These are phyloP conservation scores for Microstroma glucosiphilum DNA, from an alignment of 1,284 basidiomycete genomes.

Conservation along the genomic window DNA sequence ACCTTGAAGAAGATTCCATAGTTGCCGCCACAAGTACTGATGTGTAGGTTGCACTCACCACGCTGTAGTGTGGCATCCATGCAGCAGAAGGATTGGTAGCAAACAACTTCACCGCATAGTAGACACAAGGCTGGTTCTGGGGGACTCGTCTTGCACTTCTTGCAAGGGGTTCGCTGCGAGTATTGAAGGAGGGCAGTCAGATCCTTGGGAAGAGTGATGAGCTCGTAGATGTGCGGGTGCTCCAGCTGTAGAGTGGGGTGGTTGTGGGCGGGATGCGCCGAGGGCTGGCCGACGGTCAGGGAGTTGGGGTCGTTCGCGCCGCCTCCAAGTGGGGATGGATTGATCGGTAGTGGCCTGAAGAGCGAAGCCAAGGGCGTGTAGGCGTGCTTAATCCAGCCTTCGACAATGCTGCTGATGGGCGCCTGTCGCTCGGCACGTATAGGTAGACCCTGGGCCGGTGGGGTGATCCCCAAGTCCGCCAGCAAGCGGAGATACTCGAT, in stretches of 20 bases:
- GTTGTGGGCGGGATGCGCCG: constrained; percentile 23
- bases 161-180: constrained; percentile 66
- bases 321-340: constrained; percentile 4
- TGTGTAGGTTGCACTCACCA: constrained; percentile 89
- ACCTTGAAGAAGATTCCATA: constrained; percentile 86
- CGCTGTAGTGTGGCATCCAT: constrained; percentile 58
- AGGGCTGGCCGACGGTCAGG: constrained; percentile 19
- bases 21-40: constrained; percentile 84
- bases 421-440: constrained; percentile 39
- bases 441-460: constrained; percentile 37
- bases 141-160: constrained; percentile 71
- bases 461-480: constrained; percentile 30
- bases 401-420: constrained; percentile 42
- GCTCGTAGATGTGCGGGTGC: constrained; percentile 75
- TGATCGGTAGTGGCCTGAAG: constrained; percentile 46
- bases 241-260: constrained; percentile 60
- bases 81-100: constrained; percentile 90
- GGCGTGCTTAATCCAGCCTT: constrained; percentile 50
- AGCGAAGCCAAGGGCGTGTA: constrained; percentile 44
- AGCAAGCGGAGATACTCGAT: constrained; percentile 42
- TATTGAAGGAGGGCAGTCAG: constrained; percentile 75
- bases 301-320: constrained; percentile 12
- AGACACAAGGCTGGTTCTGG: constrained; percentile 84
- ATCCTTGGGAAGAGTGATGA: constrained; percentile 71
- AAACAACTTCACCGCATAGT: constrained; percentile 79